A percentile compares a stretch with the other conserved stretches of the same genome.
Evolutionary conservation across 306 rosid genomes (phyloP).

Genomic region (Trifolium dubium): DNA sequence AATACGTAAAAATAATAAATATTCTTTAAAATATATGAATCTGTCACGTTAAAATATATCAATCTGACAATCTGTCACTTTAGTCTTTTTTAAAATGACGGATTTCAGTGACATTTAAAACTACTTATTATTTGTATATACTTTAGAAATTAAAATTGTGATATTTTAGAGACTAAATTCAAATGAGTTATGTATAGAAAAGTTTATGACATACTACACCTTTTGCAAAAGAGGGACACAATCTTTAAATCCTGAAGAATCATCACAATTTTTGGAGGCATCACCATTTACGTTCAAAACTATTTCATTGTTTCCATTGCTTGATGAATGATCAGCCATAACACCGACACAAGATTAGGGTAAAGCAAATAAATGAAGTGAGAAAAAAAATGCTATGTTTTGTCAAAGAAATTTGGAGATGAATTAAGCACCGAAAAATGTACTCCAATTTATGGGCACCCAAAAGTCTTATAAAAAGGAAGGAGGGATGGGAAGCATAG

Average conservation of each 20-base stretch:
- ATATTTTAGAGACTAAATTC: background rate
- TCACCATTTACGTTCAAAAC: conserved; percentile 52
- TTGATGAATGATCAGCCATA: conserved; percentile 57
- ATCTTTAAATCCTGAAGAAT: background rate
- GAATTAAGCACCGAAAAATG: background rate
- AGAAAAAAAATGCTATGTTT: background rate
- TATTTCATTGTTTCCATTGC: conserved; percentile 50
- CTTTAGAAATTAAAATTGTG: background rate
- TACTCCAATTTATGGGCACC: conserved; percentile 53
- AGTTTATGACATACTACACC: conserved; percentile 45
- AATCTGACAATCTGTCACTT: too few relatives aligned
- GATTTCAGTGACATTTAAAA: too few relatives aligned
- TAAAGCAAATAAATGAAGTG: background rate
- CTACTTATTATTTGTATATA: background rate
- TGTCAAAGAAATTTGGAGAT: conserved; percentile 9
- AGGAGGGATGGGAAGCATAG: conserved; percentile 5
- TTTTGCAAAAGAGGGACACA: conserved; percentile 65
- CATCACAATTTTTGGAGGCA: conserved; percentile 26
- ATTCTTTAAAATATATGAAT: too few relatives aligned
- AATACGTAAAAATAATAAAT: too few relatives aligned
- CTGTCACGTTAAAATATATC: too few relatives aligned
- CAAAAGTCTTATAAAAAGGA: conserved; percentile 8
- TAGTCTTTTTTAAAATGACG: too few relatives aligned
- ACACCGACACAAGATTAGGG: conserved; percentile 22
- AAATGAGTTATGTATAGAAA: background rate